Conservation (phyloP, 2,329 filamentous ascomycete genomes). For the Fusarium buxicola region DNA sequence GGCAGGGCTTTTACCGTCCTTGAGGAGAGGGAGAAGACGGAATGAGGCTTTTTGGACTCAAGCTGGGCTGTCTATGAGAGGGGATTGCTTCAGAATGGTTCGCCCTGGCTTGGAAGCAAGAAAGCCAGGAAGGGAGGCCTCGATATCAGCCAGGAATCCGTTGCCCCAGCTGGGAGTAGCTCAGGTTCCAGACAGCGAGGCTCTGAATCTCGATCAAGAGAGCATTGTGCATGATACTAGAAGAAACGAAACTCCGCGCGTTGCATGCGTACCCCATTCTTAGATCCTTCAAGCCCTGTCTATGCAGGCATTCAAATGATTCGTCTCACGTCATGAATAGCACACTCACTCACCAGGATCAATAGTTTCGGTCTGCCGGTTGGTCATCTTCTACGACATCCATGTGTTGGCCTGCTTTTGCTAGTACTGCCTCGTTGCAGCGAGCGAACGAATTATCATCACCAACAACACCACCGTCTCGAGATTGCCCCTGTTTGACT, state of each 20-base stretch:
- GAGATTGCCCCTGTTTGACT: background rate
- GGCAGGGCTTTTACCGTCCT: constrained; percentile 45
- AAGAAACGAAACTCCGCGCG: constrained; percentile 1
- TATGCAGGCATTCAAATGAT: background rate
- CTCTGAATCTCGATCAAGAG: background rate
- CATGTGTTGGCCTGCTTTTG: background rate
- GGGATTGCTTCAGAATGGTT: no score
- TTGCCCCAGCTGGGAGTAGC: background rate
- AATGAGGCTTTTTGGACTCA: constrained; percentile 17
- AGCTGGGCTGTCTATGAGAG: background rate
- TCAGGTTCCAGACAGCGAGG: background rate
- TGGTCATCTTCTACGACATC: background rate
- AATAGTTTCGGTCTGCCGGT: background rate
- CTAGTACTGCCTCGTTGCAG: background rate
- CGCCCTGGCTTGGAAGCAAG: background rate
- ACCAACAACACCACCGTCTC: background rate
- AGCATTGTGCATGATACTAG: background rate
- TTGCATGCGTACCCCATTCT: background rate
- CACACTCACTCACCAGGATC: background rate
- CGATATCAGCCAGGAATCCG: background rate
- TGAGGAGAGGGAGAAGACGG: constrained; percentile 37
- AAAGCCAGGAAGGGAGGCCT: background rate
- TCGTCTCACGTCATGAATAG: background rate
- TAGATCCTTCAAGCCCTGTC: background rate
- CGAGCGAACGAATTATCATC: background rate